A percentile compares a stretch with the other conserved stretches of the same genome.
Conservation (phyloP, 1,139 yeast genomes). For the Taiozyma onychis region DNA sequence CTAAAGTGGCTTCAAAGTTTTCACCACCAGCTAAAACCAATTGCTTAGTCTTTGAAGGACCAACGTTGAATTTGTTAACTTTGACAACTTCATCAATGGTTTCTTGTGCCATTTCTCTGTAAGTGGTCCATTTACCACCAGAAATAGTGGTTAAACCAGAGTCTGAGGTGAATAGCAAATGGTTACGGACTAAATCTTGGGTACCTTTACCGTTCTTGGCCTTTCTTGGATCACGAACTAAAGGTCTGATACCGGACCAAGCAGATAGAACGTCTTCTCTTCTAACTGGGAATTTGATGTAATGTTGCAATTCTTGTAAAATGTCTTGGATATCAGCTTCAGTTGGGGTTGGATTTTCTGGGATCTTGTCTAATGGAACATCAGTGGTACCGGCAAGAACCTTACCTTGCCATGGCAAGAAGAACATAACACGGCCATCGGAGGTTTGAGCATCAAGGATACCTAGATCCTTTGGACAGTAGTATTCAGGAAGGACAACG, state of each 20-base stretch:
- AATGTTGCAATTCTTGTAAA: slow-evolving; percentile 80
- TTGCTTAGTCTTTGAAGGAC: slow-evolving; percentile 60
- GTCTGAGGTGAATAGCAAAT: slow-evolving; percentile 66
- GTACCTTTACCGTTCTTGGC: slow-evolving; percentile 42
- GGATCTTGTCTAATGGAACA: slow-evolving; percentile 68
- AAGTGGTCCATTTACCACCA: slow-evolving; percentile 98
- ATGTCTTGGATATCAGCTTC: slow-evolving; percentile 91
- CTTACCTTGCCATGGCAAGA: slow-evolving; percentile 97
- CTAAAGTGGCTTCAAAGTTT: slow-evolving; percentile 60
- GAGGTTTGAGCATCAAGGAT: slow-evolving; percentile 86
- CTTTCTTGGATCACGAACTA: slow-evolving; percentile 79
- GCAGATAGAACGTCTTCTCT: slow-evolving; percentile 91
- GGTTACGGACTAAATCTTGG: slow-evolving; percentile 88
- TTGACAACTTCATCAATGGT: slow-evolving; percentile 73
- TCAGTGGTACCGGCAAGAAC: slow-evolving; percentile 97
- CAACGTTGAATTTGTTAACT: slow-evolving; percentile 35
- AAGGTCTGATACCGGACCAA: slow-evolving; percentile 96
- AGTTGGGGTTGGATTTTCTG: slow-evolving; percentile 78
- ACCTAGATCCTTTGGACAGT: slow-evolving; percentile 86
- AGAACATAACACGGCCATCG: slow-evolving; percentile 96
- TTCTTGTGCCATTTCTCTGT: slow-evolving; percentile 97
- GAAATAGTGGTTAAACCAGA: slow-evolving; percentile 83
- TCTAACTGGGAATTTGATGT: slow-evolving; percentile 81
- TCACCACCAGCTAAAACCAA: slow-evolving; percentile 75
- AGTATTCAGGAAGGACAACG: slow-evolving; percentile 85